Base-by-base conservation (phyloP, 2,329 filamentous ascomycete genomes). In the Coniochaeta sp. region DNA sequence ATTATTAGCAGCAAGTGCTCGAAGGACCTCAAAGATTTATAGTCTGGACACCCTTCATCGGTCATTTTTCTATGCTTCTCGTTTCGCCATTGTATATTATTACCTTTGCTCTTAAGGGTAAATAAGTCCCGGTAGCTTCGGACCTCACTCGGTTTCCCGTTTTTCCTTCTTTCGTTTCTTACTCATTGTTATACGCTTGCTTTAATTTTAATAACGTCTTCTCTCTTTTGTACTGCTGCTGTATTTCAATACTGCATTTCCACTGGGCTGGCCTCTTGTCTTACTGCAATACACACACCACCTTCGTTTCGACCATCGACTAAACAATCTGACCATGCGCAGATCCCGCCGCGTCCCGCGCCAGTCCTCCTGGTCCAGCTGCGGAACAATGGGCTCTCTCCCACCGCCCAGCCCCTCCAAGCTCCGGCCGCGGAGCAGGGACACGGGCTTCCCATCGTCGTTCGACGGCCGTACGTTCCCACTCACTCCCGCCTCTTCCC, bases 361-460 rank as follows among this genome's bases (percentile, higher is more conserved):
- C 30, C 18, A 52, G 28, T 22, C 22, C 13, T 48, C 48, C 48
- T 53, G 52, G 52, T 51, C 52, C 40, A 53, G 52, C 32, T 35
- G 26, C 31, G 49, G 42, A 18, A 53, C 52, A 14, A 53, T 53
- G 52, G 48, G 38, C 14, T 51, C 51, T 3, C 22, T 50, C 6
- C 47, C 48, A 26, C 38, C 26, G 33, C 38, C 30, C 33, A 53
- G 49, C 40, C 48, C 48, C 9, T 40, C 31, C 38, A 35, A 27
- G 6, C 49, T 33, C 24, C 52, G 57, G 52, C 50, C 54, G 18
- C 54, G 47, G 35, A 54, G 50, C 51, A 52, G 71, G 49, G 70
- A 77, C 59, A 78, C 75, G 10, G 75, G 75, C 48, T 78, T 78
- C 52, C 75, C 75, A 1, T 73, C 77, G 52, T 70, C 73, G 1